Conservation (phyloP, 768 basidiomycete species). For the Trametopsis cervina region DNA sequence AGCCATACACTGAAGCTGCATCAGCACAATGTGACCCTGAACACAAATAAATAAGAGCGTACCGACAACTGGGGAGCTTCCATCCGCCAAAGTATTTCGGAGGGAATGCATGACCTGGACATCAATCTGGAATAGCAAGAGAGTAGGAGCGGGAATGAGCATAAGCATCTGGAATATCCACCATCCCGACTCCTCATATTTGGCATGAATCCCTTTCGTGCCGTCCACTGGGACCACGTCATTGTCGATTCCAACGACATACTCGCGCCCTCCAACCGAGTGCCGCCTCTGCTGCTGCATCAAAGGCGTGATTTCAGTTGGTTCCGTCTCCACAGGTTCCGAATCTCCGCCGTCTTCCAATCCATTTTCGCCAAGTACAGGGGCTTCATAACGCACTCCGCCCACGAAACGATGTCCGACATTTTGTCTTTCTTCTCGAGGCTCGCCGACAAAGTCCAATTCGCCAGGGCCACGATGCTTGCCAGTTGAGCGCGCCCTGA, state of each 20-base stretch:
- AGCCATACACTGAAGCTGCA: conserved; percentile 39
- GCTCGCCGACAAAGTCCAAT: conserved; percentile 12
- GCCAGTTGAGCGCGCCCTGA: conserved; percentile 15
- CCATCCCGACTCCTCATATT: conserved; percentile 30
- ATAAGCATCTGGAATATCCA: conserved; percentile 59
- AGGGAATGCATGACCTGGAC: conserved; percentile 40
- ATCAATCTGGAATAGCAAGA: conserved; percentile 45
- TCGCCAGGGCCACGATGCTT: conserved; percentile 10
- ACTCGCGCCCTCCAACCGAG: conserved; percentile 15
- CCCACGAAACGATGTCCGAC: conserved; percentile 15
- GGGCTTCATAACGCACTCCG: conserved; percentile 19
- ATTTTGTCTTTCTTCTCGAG: conserved; percentile 8
- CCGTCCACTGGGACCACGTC: conserved; percentile 8
- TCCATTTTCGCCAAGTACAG: conserved; percentile 15
- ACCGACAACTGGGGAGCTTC: conserved; percentile 44
- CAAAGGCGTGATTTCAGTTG: conserved; percentile 54
- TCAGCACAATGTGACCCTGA: background rate
- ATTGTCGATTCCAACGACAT: conserved; percentile 11
- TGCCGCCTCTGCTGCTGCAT: conserved; percentile 28
- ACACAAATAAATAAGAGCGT: conserved; percentile 19
- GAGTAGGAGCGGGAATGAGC: conserved; percentile 44
- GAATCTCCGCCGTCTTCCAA: conserved; percentile 8
- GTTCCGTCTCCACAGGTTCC: conserved; percentile 28
- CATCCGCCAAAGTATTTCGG: conserved; percentile 58
- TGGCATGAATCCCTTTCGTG: conserved; percentile 5